Evolutionary conservation across 2,329 filamentous ascomycete species (phyloP), one percentile per base, ranked within the genome.

Genomic region (Aspergillus aculeatinus): DNA sequence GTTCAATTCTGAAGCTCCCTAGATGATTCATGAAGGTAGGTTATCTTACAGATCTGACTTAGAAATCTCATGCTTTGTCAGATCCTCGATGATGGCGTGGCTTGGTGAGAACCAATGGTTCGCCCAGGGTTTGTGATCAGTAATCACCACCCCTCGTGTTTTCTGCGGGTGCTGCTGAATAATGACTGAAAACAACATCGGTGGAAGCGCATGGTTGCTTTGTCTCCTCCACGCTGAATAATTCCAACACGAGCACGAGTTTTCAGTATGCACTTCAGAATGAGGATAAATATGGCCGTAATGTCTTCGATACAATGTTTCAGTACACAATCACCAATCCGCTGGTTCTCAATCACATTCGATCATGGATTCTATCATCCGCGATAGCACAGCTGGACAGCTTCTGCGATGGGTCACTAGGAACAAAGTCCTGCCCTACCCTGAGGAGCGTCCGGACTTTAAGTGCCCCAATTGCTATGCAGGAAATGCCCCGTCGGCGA

Each of bases 401-500:
- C 21, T 55, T 42, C 53, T 55, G 29, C 53, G 53, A 5, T 55
- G 42, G 53, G 44, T 55, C 29, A 55, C 53, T n/a, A 21, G 44
- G 1, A 48, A 35, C 19, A 48, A 48, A 25, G 29, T 48, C 44
- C 44, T 55, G 27, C 53, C 19, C 11, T 48, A 55, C n/a, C 53
- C 53, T 10, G 53, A 55, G 27, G 53, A 55, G 14, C 53, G n/a
- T 10, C 53, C 53, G 9, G 53, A 33, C 11, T 55, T 55, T 19
- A 27, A 55, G 48, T 55, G 53, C 42, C 53, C 53, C 10, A 44
- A 31, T 10, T 55, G 53, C 53, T 55, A 55, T 27, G 53, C 53
- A 19, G 53, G 48, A 19, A 23, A 21, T 14, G 25, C 53, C 4
- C 14, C 11, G 4, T 31, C 42, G 3, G 12, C 53, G 27, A 33